Base-by-base conservation (phyloP, 2,329 filamentous ascomycete genomes). In the Botrytis fabae region DNA sequence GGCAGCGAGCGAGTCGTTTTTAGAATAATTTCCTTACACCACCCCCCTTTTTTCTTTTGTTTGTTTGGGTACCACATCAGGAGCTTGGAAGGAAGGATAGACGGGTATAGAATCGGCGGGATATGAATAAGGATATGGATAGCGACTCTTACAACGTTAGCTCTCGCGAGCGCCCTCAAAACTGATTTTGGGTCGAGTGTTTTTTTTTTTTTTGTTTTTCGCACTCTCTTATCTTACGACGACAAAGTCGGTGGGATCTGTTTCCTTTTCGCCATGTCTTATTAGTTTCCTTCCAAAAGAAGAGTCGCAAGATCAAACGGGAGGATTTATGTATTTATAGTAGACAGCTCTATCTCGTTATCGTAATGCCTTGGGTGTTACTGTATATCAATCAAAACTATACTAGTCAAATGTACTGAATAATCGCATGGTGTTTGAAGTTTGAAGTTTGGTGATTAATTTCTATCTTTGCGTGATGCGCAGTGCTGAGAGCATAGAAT, bases 131-230 rank as follows among this genome's bases (percentile, higher is more conserved):
- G 68, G 38, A 35, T 70, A 28, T 28, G 68, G 28, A 69, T 48
- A 35, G 54, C n/a, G 65, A 59, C 42, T 51, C 38, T 35, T 57
- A 70, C 54, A 70, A 70, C 59, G 69, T 63, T 70, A 38, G 69
- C 57, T 63, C 69, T 70, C 69, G n/a, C 69, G 57, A 48, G 69
- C 69, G 40, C 57, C 44, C 44, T 38, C 57, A 46, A 48, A 48
- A 54, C 48, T 28, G 25, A n/a, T 54, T 12, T 54, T 54, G 69
- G 22, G 57, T 48, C 22, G 69, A 48, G n/a, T 22, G 14, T 62
- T 38, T 62, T 32, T 2, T n/a, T n/a, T 28, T 22, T 38, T 62
- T 32, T 2, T n/a, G 20, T 28, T 22, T 38, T 44, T 46, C 42
- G 22, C 42, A 2, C 48, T 35, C n/a, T 32, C 4, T 32, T 65